phyloP scores from a whole-genome alignment of 805 yeast species.

The Yarrowia hollandica region DNA sequence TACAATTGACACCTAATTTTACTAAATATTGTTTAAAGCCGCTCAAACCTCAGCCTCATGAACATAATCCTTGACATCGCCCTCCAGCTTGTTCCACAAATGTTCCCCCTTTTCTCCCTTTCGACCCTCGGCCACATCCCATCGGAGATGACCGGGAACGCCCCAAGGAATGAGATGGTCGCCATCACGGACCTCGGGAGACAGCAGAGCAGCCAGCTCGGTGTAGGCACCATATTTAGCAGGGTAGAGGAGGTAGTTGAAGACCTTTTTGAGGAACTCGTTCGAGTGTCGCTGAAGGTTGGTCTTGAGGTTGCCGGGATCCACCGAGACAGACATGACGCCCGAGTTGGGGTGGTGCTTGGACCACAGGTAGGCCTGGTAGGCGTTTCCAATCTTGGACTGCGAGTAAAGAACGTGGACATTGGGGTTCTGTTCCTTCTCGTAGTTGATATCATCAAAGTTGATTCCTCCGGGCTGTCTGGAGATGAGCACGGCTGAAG shows the following conservation, averaged over 20 bases:
- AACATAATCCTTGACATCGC: conserved; percentile 31
- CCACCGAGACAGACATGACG: conserved; percentile 43
- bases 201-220: conserved; percentile 48
- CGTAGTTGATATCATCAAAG: conserved; percentile 42
- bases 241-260: conserved; percentile 31
- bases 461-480: conserved; percentile 43
- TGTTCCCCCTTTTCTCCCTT: conserved; percentile 42
- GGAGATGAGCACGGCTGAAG: conserved; percentile 42
- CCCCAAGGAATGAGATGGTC: conserved; percentile 50
- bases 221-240: conserved; percentile 48
- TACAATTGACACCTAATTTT: no score
- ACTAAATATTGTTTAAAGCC: no score
- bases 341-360: conserved; percentile 40
- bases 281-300: conserved; percentile 41
- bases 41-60: no score
- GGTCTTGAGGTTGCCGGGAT: conserved; percentile 47
- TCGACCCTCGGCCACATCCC: conserved; percentile 43
- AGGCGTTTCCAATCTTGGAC: conserved; percentile 47
- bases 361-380: conserved; percentile 45
- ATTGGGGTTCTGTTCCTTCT: conserved; percentile 30
- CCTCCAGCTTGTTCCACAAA: conserved; percentile 44
- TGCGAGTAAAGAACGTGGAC: conserved; percentile 43
- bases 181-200: conserved; percentile 45
- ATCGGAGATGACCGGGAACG: conserved; percentile 42
- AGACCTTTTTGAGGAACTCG: background rate